Conservation (phyloP, 352 stramenopile genomes). For the Globisporangium nodosum region DNA sequence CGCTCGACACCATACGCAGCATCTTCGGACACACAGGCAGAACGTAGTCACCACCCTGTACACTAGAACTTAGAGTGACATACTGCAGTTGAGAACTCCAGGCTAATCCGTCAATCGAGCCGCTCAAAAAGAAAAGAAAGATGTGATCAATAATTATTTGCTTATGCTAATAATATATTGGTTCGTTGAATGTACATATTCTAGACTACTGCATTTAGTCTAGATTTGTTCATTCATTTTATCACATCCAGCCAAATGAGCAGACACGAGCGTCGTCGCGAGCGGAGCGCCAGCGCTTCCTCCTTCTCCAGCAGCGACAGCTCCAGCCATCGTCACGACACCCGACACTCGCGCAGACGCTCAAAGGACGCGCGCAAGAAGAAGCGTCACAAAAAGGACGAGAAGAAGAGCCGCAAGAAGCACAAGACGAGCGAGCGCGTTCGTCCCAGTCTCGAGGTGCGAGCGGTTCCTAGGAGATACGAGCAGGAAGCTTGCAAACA, state of each 20-base stretch:
- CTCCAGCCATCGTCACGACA: background rate
- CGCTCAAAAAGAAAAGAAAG: no score
- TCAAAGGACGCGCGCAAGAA: slow-evolving; percentile 12
- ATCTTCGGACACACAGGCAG: no score
- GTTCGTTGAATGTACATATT: no score
- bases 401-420: slow-evolving; percentile 23
- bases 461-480: background rate
- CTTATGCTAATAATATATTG: no score
- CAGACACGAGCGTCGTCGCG: background rate
- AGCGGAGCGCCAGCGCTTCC: background rate
- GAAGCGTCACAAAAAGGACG: slow-evolving; percentile 18
- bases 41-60: no score
- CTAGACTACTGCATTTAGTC: no score
- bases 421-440: slow-evolving; percentile 25
- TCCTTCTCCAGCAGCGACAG: slow-evolving; percentile 1
- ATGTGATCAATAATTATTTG: no score
- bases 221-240: background rate
- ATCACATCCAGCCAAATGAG: background rate
- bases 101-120: no score
- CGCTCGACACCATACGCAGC: no score
- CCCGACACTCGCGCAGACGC: background rate
- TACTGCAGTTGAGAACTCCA: no score
- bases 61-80: no score
- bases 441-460: slow-evolving; percentile 11
- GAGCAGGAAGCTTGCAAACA: background rate